Conservation (phyloP, 176 grass and related monocot species). For the Musa schizocarpa region DNA sequence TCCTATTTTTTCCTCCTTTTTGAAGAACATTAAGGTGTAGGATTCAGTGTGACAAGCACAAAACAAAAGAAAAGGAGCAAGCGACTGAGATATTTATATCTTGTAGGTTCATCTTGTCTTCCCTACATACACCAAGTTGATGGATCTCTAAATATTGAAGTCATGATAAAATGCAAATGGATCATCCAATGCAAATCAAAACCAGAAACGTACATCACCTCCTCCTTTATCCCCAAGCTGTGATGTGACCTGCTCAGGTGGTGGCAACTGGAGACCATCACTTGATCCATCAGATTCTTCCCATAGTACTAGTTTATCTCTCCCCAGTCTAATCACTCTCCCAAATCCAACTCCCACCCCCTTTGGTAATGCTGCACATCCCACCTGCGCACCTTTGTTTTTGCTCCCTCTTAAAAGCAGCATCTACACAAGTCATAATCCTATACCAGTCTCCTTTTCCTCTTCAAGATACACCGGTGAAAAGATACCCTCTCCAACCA, state of each 20-base stretch:
- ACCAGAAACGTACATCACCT: neutral
- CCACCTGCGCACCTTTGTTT: neutral
- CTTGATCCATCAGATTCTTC: neutral
- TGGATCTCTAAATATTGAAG: neutral
- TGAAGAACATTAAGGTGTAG: neutral
- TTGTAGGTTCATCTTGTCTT: neutral
- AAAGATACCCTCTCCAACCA: neutral
- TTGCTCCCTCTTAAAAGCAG: slow-evolving; percentile 5
- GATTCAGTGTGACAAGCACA: neutral
- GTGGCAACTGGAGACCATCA: neutral
- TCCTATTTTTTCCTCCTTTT: neutral
- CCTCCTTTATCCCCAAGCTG: neutral
- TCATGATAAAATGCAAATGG: no score
- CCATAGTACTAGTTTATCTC: neutral
- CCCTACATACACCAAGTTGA: no score
- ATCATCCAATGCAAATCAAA: neutral
- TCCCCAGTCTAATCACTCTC: neutral
- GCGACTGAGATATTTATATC: neutral
- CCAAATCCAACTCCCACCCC: neutral
- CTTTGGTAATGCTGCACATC: neutral
- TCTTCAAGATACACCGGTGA: neutral
- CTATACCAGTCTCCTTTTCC: neutral
- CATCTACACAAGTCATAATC: neutral
- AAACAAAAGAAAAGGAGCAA: neutral
- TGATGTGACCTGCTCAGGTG: neutral